phyloP scores from a whole-genome alignment of 148 eudicot species.

The Rhododendron ovatum region DNA sequence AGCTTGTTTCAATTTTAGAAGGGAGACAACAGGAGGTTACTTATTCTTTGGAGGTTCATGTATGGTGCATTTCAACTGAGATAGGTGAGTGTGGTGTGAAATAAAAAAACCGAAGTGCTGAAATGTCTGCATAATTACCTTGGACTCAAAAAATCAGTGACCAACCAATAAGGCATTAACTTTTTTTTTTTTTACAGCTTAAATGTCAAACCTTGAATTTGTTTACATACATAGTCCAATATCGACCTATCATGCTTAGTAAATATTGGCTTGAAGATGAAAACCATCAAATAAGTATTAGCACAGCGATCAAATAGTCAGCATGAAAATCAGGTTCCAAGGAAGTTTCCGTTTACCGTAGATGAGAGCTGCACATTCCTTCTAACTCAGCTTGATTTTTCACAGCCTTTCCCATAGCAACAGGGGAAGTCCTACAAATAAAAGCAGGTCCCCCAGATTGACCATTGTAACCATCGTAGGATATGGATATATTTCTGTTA shows the following conservation, averaged over 20 bases:
- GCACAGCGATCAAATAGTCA: not conserved
- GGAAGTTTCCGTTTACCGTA: conserved; percentile 45
- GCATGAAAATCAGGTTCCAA: conserved; percentile 1
- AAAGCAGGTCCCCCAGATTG: conserved; percentile 53
- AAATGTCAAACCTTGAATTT: not conserved
- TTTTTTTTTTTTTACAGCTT: not conserved
- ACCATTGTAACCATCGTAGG: conserved; percentile 28
- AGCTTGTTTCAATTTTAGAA: not conserved
- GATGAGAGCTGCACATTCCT: conserved; percentile 85
- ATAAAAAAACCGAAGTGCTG: not conserved
- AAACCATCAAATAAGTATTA: not conserved
- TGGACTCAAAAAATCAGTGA: not conserved
- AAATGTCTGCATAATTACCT: not conserved
- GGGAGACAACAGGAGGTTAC: not conserved
- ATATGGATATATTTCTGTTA: conserved; percentile 20
- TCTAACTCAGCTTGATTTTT: conserved; percentile 85
- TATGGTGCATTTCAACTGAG: not conserved
- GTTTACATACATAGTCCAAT: not conserved
- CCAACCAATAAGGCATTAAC: not conserved
- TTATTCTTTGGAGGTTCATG: not conserved
- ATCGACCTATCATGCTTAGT: not conserved
- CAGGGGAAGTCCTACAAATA: conserved; percentile 59
- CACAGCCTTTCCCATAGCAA: conserved; percentile 72
- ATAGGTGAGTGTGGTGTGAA: not conserved
- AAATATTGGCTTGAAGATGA: not conserved